phyloP scores from a whole-genome alignment of 1,284 basidiomycete species.

The Ganoderma leucocontextum region DNA sequence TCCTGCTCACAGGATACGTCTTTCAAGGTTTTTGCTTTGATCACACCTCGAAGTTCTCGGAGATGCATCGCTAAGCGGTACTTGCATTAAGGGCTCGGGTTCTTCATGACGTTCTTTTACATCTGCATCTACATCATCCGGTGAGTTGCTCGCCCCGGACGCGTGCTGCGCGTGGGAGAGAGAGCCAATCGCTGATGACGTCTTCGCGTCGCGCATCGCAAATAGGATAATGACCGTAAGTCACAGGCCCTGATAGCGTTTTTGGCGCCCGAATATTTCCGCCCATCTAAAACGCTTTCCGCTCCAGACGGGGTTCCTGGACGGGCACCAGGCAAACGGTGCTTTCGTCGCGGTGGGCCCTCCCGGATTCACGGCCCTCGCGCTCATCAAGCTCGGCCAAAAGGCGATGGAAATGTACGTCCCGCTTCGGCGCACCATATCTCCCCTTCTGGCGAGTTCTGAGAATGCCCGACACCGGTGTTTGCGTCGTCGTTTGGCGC shows the following conservation, averaged over 20 bases:
- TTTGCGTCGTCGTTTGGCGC: constrained; percentile 16
- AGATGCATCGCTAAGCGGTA: constrained; percentile 19
- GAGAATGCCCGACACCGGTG: constrained; percentile 18
- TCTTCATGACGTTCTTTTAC: constrained; percentile 61
- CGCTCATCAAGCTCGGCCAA: constrained; percentile 54
- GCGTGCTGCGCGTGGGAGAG: constrained; percentile 4
- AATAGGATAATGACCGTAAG: constrained; percentile 53
- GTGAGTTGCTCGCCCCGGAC: constrained; percentile 37
- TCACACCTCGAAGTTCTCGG: constrained; percentile 19
- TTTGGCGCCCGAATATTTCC: constrained; percentile 8
- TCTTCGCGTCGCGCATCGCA: constrained; percentile 15
- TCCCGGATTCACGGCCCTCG: constrained; percentile 58
- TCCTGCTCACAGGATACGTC: constrained; percentile 55
- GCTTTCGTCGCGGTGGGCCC: constrained; percentile 58
- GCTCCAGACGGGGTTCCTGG: constrained; percentile 56
- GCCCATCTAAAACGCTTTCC: constrained; percentile 1
- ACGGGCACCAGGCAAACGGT: constrained; percentile 59
- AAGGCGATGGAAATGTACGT: constrained; percentile 50
- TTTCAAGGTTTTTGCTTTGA: constrained; percentile 50
- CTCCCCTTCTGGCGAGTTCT: constrained; percentile 6
- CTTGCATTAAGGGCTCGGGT: constrained; percentile 48
- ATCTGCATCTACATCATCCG: constrained; percentile 59
- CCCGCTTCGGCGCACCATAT: background rate
- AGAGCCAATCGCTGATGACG: constrained; percentile 15
- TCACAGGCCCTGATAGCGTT: constrained; percentile 13